These are phyloP conservation scores for Syncephalastrum sp. DNA, from an alignment of 371 early-diverging fungal species.

Conservation along the genomic window DNA sequence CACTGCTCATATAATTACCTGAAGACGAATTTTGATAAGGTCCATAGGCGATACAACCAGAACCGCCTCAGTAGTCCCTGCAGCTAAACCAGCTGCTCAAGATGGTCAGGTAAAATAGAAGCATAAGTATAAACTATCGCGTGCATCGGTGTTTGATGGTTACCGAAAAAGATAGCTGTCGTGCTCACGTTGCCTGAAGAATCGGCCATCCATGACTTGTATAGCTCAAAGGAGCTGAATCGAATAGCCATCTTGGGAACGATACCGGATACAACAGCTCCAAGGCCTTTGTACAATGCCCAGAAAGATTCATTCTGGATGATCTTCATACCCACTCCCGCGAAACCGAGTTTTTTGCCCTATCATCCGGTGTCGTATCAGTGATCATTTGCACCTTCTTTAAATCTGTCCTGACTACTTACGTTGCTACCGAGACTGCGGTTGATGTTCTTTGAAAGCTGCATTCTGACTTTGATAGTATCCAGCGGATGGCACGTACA, in stretches of 20 bases:
- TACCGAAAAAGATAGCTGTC: constrained; percentile 78
- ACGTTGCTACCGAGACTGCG: constrained; percentile 19
- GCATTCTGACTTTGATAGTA: constrained; percentile 97
- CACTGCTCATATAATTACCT: constrained; percentile 34
- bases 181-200: constrained; percentile 72
- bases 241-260: constrained; percentile 99
- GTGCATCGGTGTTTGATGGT: constrained; percentile 10
- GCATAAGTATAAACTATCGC: not conserved
- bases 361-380: not conserved
- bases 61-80: constrained; percentile 94
- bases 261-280: constrained; percentile 94
- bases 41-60: constrained; percentile 97
- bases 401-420: no score
- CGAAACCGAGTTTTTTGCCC: constrained; percentile 62
- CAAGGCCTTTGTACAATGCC: constrained; percentile 95
- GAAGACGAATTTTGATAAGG: constrained; percentile 95
- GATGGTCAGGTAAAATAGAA: not conserved
- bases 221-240: constrained; percentile 94
- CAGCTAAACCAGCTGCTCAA: constrained; percentile 85
- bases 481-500: constrained; percentile 96
- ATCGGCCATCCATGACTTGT: constrained; percentile 85
- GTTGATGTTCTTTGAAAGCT: constrained; percentile 63
- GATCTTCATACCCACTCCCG: constrained; percentile 83
- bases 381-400: no score
- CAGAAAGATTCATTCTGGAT: constrained; percentile 84